Conservation (phyloP, 805 yeast genomes). For the Candida wancherniae region DNA sequence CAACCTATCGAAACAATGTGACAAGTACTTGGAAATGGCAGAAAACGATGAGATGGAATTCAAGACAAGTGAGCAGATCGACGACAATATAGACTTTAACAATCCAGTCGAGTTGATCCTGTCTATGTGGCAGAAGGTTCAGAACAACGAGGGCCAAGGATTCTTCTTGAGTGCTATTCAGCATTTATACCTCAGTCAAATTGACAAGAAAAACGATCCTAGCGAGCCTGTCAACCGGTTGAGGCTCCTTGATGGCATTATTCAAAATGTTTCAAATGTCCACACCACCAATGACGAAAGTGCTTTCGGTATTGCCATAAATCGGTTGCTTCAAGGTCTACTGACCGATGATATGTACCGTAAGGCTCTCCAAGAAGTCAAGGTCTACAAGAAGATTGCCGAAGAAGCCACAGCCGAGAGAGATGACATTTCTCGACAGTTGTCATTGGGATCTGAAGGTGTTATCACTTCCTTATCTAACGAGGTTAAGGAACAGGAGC, state of each 20-base stretch:
- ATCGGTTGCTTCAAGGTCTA: slow-evolving; percentile 62
- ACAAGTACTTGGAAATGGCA: slow-evolving; percentile 52
- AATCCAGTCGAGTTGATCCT: slow-evolving; percentile 67
- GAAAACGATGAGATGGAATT: slow-evolving; percentile 52
- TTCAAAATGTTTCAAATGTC: slow-evolving; percentile 57
- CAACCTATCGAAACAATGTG: slow-evolving; percentile 60
- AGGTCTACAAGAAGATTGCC: slow-evolving; percentile 19
- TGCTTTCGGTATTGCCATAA: slow-evolving; percentile 70
- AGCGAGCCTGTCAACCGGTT: slow-evolving; percentile 48
- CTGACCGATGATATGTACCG: slow-evolving; percentile 84
- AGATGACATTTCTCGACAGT: slow-evolving; percentile 58
- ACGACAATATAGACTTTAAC: slow-evolving; percentile 51
- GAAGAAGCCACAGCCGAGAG: slow-evolving; percentile 31
- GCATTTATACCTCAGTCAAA: slow-evolving; percentile 54
- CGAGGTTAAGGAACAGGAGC: slow-evolving; percentile 61
- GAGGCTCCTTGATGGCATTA: slow-evolving; percentile 59
- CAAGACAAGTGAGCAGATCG: slow-evolving; percentile 27
- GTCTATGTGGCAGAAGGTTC: slow-evolving; percentile 54
- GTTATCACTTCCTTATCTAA: slow-evolving; percentile 54
- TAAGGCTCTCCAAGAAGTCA: slow-evolving; percentile 45
- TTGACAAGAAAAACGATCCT: slow-evolving; percentile 44
- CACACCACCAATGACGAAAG: slow-evolving; percentile 42
- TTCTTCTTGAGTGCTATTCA: slow-evolving; percentile 60
- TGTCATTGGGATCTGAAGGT: slow-evolving; percentile 74
- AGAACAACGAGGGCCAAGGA: slow-evolving; percentile 55